Percentiles rank a stretch among this genome's conserved stretches.
Conservation (phyloP, 441 rosid genomes). For the Erodium texanum region DNA sequence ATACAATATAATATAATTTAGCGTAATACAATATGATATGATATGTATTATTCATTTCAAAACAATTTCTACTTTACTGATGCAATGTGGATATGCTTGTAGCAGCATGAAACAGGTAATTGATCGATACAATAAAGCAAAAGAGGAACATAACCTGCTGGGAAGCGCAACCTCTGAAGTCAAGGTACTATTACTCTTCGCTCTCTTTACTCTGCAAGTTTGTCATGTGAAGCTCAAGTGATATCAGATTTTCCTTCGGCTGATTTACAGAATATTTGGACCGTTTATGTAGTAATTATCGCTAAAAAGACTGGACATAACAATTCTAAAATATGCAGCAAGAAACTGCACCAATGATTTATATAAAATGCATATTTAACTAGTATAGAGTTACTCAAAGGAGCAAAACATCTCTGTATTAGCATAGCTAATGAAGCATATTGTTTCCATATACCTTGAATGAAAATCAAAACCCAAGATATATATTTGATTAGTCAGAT, state of each 20-base stretch:
- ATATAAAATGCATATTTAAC: too few relatives aligned
- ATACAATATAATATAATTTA: too few relatives aligned
- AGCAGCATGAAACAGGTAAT: slow-evolving; percentile 68
- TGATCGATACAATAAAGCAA: slow-evolving; percentile 69
- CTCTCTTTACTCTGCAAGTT: not conserved
- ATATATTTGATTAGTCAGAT: too few relatives aligned
- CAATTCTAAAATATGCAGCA: too few relatives aligned
- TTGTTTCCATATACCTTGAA: not conserved
- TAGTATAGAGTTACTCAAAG: too few relatives aligned
- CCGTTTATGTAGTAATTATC: too few relatives aligned
- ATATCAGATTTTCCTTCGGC: too few relatives aligned
- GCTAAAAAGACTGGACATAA: too few relatives aligned
- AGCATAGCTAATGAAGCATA: too few relatives aligned
- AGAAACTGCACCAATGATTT: too few relatives aligned
- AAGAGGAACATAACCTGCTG: slow-evolving; percentile 55
- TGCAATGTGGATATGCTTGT: slow-evolving; percentile 19
- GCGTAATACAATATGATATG: too few relatives aligned
- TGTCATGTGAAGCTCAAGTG: not conserved
- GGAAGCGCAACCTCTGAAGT: slow-evolving; percentile 58
- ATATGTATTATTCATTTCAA: not conserved
- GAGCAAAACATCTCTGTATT: too few relatives aligned
- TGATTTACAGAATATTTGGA: not conserved
- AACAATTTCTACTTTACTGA: slow-evolving; percentile 13
- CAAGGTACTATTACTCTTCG: slow-evolving; percentile 37
- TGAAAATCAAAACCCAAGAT: not conserved